Conservation (phyloP, 2,329 filamentous ascomycete genomes). For the Pezicula radicicola region DNA sequence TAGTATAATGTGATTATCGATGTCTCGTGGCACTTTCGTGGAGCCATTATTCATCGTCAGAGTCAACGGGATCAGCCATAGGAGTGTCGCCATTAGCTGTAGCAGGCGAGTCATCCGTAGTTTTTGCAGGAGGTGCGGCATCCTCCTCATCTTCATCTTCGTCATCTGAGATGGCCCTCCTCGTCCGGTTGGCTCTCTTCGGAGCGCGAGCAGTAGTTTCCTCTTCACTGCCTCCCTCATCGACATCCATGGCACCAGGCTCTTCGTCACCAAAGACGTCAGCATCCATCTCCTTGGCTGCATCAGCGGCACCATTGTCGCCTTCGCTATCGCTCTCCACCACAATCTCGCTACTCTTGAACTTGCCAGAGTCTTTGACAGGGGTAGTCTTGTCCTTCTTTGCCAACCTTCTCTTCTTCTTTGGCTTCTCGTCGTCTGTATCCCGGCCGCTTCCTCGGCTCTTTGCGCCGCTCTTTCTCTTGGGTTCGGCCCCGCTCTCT, state of each 20-base stretch:
- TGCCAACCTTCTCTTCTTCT: constrained; percentile 30
- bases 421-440: constrained; percentile 32
- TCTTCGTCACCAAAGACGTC: constrained; percentile 16
- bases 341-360: constrained; percentile 31
- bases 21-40: too few relatives aligned
- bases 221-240: constrained; percentile 22
- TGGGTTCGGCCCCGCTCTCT: constrained; percentile 23
- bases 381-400: constrained; percentile 25
- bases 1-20: too few relatives aligned
- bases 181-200: constrained; percentile 21
- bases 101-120: constrained; percentile 19
- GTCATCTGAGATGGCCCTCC: constrained; percentile 25
- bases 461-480: constrained; percentile 20
- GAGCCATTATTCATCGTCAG: constrained; percentile 18
- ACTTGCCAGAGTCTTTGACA: constrained; percentile 24
- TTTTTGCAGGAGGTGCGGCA: constrained; percentile 4
- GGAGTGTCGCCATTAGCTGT: constrained; percentile 27
- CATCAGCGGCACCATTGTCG: constrained; percentile 26
- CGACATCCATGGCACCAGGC: constrained; percentile 14
- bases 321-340: constrained; percentile 30
- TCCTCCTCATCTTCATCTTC: constrained; percentile 21
- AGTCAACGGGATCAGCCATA: constrained; percentile 21
- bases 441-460: constrained; percentile 20
- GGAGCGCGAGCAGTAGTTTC: constrained; percentile 13
- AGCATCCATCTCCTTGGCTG: constrained; percentile 22